phyloP scores from a whole-genome alignment of 2,329 filamentous ascomycete species.

The Alternaria brassicicola region DNA sequence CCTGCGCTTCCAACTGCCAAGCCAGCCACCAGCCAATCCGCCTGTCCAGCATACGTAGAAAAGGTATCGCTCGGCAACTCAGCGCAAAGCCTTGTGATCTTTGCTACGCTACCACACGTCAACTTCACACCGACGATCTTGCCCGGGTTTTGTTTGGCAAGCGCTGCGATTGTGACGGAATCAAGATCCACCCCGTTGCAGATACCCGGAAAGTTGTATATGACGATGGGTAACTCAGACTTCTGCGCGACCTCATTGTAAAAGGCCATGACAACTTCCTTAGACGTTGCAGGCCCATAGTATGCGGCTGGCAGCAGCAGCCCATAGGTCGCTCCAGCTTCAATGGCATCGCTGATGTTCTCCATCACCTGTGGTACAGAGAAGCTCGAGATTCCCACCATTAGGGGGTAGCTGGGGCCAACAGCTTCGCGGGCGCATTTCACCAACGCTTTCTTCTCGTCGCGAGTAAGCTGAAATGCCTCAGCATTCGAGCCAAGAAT shows the following conservation, averaged over 20 bases:
- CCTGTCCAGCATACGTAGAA: conserved; percentile 73
- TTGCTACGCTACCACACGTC: conserved; percentile 76
- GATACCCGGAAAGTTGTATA: conserved; percentile 76
- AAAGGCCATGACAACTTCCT: conserved; percentile 51
- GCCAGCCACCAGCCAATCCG: conserved; percentile 69
- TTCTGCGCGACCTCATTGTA: conserved; percentile 61
- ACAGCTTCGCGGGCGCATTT: conserved; percentile 51
- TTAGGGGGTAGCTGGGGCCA: conserved; percentile 51
- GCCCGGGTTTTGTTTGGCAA: conserved; percentile 59
- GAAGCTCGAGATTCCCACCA: conserved; percentile 53
- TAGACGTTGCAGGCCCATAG: conserved; percentile 53
- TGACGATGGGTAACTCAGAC: conserved; percentile 67
- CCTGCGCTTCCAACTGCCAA: conserved; percentile 60
- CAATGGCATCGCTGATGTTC: conserved; percentile 51
- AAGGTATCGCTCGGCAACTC: conserved; percentile 62
- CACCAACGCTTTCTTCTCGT: conserved; percentile 51
- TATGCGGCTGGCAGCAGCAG: conserved; percentile 55
- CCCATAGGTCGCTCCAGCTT: conserved; percentile 52
- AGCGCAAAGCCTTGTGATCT: conserved; percentile 67
- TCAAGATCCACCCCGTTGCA: conserved; percentile 71
- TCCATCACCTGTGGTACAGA: conserved; percentile 53
- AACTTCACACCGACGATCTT: conserved; percentile 75
- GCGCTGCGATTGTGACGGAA: conserved; percentile 66
- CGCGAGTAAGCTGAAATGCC: conserved; percentile 54
- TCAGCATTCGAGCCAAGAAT: conserved; percentile 57